Base-by-base conservation (phyloP, 192 early-diverging fungal genomes). In the Coemansia sp. region DNA sequence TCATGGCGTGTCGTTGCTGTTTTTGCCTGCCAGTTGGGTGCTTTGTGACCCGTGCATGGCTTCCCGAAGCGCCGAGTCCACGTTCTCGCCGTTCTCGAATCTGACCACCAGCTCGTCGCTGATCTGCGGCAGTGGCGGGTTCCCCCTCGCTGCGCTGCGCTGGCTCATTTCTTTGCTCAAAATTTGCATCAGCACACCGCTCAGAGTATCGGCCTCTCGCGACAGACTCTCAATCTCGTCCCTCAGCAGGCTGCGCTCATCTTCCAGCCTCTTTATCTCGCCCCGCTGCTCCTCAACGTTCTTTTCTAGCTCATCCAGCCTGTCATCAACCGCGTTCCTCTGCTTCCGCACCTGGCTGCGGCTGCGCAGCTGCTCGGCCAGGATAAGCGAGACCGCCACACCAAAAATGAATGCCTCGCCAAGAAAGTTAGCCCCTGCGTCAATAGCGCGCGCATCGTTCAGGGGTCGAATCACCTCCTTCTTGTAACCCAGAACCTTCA, bases 391-490 rank as follows among this genome's bases (percentile, higher is more conserved):
- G n/a, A 78, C 80, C 6, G 88, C 88, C 13, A 90, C 86, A 5
- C 81, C 59, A 64, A 90, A 90, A 33, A 90, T 84, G 48, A 90
- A 81, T 3, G 84, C 70, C 42, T 90, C 88, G 38, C 86, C 81
- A 19, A 90, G 46, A 53, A 90, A 90, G 64, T 90, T 88, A 20
- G 88, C 88, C 7, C 88, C 88, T 11, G 80, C 81, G 42, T 90
- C 88, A n/a, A 90, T 67, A 17, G 88, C 88, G 37, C 84, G 86
- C 15, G 82, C 78, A 42, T 90, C 86, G 57, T 87, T 90, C 41
- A 90, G 61, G 26, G 88, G 88, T 26, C 88, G 81, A 43, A 90
- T 87, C 35, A 78, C 70, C 47, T 88, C 88, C 35, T 79, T 76
- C 43, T 82, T 81, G 59, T 88, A 87, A 14, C 86, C 85, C n/a